These are phyloP conservation scores for Bolboschoenoplectus hybrid DNA, from an alignment of 202 grass and related monocot genomes.

Conservation along the genomic window DNA sequence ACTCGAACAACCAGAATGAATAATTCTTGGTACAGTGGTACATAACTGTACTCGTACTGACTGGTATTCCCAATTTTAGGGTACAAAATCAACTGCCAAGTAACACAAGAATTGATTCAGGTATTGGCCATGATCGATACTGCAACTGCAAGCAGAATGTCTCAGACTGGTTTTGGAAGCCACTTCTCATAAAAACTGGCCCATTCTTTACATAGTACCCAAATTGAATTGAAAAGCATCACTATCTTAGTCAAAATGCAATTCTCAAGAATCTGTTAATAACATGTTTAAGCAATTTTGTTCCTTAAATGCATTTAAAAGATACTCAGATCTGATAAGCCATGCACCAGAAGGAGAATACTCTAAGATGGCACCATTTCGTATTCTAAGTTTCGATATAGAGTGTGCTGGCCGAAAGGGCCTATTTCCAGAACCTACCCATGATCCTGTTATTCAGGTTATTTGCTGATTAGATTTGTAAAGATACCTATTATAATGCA, in stretches of 20 bases:
- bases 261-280: neutral
- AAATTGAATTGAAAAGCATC: neutral
- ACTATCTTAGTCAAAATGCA: neutral
- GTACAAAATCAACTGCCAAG: neutral
- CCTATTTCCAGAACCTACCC: conserved; percentile 93
- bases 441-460: conserved; percentile 99
- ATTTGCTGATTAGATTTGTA: conserved; percentile 38
- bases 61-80: neutral
- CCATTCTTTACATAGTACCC: neutral
- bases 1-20: neutral
- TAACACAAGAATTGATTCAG: conserved; percentile 10
- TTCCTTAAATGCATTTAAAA: conserved; percentile 45
- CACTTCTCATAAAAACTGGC: neutral
- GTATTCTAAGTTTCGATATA: conserved; percentile 98
- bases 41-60: neutral
- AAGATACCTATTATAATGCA: conserved; percentile 33
- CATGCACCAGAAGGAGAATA: conserved; percentile 79
- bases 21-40: neutral
- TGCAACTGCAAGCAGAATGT: neutral
- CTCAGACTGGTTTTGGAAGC: neutral
- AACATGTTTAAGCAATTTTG: conserved; percentile 15
- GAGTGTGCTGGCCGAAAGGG: conserved; percentile 98
- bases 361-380: conserved; percentile 95
- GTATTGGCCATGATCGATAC: neutral
- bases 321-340: conserved; percentile 88